Conservation (phyloP, 2,329 filamentous ascomycete genomes). For the Hypoxylon sp. region DNA sequence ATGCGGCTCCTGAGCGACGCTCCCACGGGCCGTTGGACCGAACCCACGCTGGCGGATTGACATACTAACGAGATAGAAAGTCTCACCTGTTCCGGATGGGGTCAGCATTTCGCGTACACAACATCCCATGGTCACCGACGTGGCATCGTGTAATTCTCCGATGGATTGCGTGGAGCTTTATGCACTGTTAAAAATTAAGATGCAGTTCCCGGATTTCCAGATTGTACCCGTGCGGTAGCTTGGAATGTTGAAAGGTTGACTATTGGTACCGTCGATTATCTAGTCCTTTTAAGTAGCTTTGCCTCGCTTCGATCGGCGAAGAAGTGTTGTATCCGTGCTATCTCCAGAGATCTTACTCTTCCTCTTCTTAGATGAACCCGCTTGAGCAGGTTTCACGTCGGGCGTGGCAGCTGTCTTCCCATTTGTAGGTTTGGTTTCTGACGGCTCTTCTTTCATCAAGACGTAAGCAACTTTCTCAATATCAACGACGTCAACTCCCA, state of each 20-base stretch:
- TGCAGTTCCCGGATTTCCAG: conserved; percentile 41
- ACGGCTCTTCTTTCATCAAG: conserved; percentile 61
- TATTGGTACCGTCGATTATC: conserved; percentile 17
- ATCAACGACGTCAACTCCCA: conserved; percentile 70
- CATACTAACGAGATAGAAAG: conserved; percentile 26
- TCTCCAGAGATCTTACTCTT: conserved; percentile 36
- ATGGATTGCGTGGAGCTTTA: conserved; percentile 25
- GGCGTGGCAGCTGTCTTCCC: conserved; percentile 15
- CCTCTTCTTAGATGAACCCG: conserved; percentile 36
- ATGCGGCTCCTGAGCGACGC: conserved; percentile 44
- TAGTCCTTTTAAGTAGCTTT: conserved; percentile 40
- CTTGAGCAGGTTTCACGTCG: conserved; percentile 30
- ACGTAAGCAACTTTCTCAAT: conserved; percentile 80
- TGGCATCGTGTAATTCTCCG: conserved; percentile 42
- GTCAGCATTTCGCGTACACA: conserved; percentile 37
- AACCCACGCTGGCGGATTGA: conserved; percentile 34
- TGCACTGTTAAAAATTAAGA: conserved; percentile 29
- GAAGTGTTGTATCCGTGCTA: conserved; percentile 32
- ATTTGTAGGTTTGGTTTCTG: conserved; percentile 19
- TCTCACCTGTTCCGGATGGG: conserved; percentile 37
- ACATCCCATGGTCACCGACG: conserved; percentile 39
- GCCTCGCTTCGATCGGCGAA: conserved; percentile 49
- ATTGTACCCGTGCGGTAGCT: conserved; percentile 37
- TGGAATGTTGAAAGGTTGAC: conserved; percentile 15
- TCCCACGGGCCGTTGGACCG: conserved; percentile 50